These are phyloP conservation scores for Aureobasidium vineae DNA, from an alignment of 2,329 filamentous ascomycete genomes.

Conservation along the genomic window DNA sequence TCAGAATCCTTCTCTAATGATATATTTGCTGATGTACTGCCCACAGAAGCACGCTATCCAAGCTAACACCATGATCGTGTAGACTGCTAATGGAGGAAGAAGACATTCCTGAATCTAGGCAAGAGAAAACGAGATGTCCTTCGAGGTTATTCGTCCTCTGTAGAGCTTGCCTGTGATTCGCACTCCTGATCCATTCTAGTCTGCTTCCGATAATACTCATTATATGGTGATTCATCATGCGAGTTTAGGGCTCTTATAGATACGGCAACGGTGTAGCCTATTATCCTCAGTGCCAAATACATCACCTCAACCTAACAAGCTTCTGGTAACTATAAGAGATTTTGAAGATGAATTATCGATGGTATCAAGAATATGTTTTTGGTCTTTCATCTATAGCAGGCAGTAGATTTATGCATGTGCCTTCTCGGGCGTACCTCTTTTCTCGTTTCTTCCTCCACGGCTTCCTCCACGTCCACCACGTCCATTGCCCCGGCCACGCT, in stretches of 20 bases:
- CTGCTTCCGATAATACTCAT: neutral
- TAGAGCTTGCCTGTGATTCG: neutral
- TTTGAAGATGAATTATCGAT: neutral
- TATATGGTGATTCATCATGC: neutral
- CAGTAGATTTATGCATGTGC: neutral
- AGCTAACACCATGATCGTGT: neutral
- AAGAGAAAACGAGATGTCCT: neutral
- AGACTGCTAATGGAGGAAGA: neutral
- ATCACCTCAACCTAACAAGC: neutral
- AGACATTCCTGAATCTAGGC: neutral
- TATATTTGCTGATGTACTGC: neutral
- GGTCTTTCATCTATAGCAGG: neutral
- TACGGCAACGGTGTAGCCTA: neutral
- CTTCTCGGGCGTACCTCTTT: conserved; percentile 13
- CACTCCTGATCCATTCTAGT: neutral
- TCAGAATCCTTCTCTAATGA: neutral
- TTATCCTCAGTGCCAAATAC: neutral
- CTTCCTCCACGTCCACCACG: conserved; percentile 37
- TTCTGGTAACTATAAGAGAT: neutral
- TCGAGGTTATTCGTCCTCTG: neutral
- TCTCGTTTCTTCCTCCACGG: conserved; percentile 31
- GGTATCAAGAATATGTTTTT: neutral
- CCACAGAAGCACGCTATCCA: neutral
- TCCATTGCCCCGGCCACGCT: conserved; percentile 36
- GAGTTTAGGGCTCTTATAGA: neutral